phyloP scores from a whole-genome alignment of 164 flowering plant species.

The Liriodendron chinense region DNA sequence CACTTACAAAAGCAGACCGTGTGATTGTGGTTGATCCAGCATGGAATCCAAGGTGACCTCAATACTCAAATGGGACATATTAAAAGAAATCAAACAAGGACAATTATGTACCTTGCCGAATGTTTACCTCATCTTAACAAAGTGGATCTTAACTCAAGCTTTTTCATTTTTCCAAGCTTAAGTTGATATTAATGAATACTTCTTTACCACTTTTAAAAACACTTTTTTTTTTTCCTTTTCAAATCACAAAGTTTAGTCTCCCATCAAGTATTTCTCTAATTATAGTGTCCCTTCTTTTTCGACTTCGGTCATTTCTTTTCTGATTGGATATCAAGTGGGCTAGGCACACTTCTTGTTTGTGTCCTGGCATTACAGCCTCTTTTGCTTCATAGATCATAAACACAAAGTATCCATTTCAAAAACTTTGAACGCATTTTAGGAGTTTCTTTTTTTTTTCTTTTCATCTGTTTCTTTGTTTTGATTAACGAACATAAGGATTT shows the following conservation, averaged over 20 bases:
- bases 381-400: no score
- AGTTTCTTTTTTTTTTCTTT: no score
- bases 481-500: no score
- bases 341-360: no score
- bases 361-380: no score
- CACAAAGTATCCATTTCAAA: no score
- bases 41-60: conserved; percentile 95
- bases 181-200: not conserved
- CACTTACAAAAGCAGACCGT: conserved; percentile 96
- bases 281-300: not conserved
- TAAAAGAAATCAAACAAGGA: not conserved
- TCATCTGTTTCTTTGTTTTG: no score
- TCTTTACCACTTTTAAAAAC: not conserved
- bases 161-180: not conserved
- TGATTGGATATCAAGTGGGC: not conserved
- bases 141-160: not conserved
- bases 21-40: conserved; percentile 99
- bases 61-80: not conserved
- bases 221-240: no score
- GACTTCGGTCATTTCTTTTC: not conserved
- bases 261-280: not conserved
- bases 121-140: not conserved
- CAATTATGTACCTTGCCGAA: not conserved
- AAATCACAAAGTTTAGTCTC: not conserved
- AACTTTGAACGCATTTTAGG: no score